Evolutionary conservation across 2,329 filamentous ascomycete genomes (phyloP).

Genomic region (Fusarium gaditjirri): DNA sequence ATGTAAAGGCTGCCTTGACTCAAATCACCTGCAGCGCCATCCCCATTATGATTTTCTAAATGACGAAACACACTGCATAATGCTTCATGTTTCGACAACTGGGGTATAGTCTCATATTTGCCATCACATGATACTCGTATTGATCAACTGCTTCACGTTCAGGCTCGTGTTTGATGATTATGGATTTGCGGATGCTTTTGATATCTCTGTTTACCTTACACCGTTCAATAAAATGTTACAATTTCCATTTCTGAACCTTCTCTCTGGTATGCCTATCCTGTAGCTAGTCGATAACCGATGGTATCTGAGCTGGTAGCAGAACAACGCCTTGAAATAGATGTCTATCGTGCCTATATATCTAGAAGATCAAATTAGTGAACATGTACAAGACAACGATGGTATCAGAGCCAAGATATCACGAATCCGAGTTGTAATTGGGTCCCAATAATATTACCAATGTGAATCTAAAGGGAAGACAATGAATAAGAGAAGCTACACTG

Average conservation of each 20-base stretch:
- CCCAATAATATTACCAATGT: background rate
- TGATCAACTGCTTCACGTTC: background rate
- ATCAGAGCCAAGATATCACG: background rate
- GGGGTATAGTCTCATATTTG: slow-evolving; percentile 13
- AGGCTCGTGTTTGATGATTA: background rate
- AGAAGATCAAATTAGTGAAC: background rate
- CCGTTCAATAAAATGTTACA: background rate
- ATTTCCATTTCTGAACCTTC: background rate
- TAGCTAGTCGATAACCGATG: background rate
- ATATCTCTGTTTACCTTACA: background rate
- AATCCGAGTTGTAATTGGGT: background rate
- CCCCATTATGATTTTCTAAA: background rate
- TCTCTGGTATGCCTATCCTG: background rate
- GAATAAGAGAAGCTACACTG: background rate
- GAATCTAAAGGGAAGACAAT: background rate
- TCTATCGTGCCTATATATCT: background rate
- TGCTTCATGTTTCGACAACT: slow-evolving; percentile 27
- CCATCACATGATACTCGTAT: background rate
- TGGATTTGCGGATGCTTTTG: background rate
- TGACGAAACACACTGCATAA: slow-evolving; percentile 31
- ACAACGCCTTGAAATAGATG: background rate
- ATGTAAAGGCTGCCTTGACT: background rate
- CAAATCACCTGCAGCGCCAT: slow-evolving; percentile 8
- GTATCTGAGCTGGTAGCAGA: background rate
- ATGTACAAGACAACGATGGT: background rate